Conservation (phyloP, 2,329 filamentous ascomycete genomes). For the Aspergillus cejpii region DNA sequence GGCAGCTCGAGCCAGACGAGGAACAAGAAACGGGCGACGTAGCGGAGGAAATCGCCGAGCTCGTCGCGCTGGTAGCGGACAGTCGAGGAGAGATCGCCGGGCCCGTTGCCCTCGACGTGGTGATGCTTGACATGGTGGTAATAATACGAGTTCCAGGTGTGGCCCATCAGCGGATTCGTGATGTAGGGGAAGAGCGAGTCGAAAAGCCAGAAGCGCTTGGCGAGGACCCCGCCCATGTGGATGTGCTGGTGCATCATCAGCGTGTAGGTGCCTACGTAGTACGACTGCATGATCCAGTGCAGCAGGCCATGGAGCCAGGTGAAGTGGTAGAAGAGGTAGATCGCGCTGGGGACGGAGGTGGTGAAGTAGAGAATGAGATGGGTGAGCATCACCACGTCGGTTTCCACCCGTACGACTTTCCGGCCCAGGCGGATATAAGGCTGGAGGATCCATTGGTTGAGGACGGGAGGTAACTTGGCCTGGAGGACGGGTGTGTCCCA, state of each 20-base stretch:
- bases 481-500: slow-evolving; percentile 47
- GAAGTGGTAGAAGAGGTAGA: slow-evolving; percentile 60
- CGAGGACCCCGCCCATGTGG: slow-evolving; percentile 64
- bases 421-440: slow-evolving; percentile 55
- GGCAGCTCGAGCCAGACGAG: slow-evolving; percentile 70
- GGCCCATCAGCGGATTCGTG: slow-evolving; percentile 68
- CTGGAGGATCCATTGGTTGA: slow-evolving; percentile 49
- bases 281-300: slow-evolving; percentile 60
- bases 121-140: slow-evolving; percentile 85
- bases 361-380: slow-evolving; percentile 66
- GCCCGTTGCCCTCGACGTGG: slow-evolving; percentile 74
- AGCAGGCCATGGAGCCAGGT: slow-evolving; percentile 59
- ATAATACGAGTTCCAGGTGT: slow-evolving; percentile 79
- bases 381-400: slow-evolving; percentile 71
- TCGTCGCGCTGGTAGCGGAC: slow-evolving; percentile 69
- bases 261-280: slow-evolving; percentile 67
- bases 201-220: slow-evolving; percentile 49
- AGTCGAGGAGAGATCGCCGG: slow-evolving; percentile 67
- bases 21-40: slow-evolving; percentile 66
- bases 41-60: slow-evolving; percentile 59
- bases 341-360: slow-evolving; percentile 63
- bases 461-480: slow-evolving; percentile 25
- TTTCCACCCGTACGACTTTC: slow-evolving; percentile 55
- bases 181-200: slow-evolving; percentile 67
- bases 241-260: slow-evolving; percentile 82